These are phyloP conservation scores for Sungouiozyma ichnusensis DNA, from an alignment of 805 yeast genomes.

Conservation along the genomic window DNA sequence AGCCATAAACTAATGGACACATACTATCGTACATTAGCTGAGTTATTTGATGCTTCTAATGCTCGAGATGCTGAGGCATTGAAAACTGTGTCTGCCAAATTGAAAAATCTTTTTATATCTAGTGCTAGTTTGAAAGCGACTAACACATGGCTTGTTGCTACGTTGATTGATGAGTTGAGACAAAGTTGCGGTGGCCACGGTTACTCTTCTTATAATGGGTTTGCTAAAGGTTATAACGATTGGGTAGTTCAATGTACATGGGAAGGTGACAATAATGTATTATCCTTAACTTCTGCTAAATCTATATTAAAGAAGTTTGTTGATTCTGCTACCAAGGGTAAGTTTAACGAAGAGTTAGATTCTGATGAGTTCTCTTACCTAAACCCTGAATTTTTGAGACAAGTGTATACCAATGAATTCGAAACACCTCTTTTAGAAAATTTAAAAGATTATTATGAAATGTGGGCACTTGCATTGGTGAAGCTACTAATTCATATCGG, in stretches of 20 bases:
- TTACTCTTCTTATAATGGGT: slow-evolving; percentile 83
- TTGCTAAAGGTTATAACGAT: slow-evolving; percentile 79
- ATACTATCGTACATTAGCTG: slow-evolving; percentile 39
- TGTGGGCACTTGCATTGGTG: slow-evolving; percentile 24
- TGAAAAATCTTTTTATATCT: slow-evolving; percentile 71
- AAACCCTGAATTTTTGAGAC: slow-evolving; percentile 19
- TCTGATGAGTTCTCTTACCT: slow-evolving; percentile 22
- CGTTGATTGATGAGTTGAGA: slow-evolving; percentile 77
- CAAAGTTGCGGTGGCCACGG: slow-evolving; percentile 97
- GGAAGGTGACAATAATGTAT: slow-evolving; percentile 93
- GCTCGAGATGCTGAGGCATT: slow-evolving; percentile 32
- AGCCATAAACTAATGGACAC: slow-evolving; percentile 49
- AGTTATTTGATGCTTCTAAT: slow-evolving; percentile 43
- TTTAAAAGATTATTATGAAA: slow-evolving; percentile 24
- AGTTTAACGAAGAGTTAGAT: slow-evolving; percentile 26
- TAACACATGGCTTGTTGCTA: slow-evolving; percentile 76
- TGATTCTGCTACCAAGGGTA: slow-evolving; percentile 30
- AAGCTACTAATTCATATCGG: slow-evolving; percentile 22
- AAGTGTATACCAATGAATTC: slow-evolving; percentile 15
- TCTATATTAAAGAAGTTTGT: slow-evolving; percentile 39
- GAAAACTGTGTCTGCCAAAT: slow-evolving; percentile 31
- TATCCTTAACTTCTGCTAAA: slow-evolving; percentile 77
- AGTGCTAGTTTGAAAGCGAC: slow-evolving; percentile 86
- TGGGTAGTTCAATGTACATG: slow-evolving; percentile 98
- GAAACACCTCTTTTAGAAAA: slow-evolving; percentile 25